Conservation (phyloP, 2,329 filamentous ascomycete species). For the Ophiostoma angusticollis region DNA sequence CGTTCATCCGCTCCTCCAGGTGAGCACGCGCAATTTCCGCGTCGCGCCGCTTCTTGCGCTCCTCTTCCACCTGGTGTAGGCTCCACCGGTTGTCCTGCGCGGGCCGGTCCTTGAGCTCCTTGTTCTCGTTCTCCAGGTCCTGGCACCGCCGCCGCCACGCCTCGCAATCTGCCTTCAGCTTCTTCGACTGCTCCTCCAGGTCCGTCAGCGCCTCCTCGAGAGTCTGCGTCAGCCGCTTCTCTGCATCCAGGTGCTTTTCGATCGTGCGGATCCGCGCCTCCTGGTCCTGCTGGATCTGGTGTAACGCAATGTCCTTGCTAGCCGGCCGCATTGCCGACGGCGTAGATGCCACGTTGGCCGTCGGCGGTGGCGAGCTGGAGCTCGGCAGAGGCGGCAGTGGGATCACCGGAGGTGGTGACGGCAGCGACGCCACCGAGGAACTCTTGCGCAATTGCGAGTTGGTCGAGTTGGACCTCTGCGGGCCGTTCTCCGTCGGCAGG, state of each 20-base stretch:
- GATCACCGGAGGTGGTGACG: slow-evolving; percentile 88
- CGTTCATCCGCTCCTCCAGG: slow-evolving; percentile 89
- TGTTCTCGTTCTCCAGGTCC: slow-evolving; percentile 60
- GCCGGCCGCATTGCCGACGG: slow-evolving; percentile 53
- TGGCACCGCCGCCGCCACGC: slow-evolving; percentile 77
- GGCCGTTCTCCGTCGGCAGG: slow-evolving; percentile 19
- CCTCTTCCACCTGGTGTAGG: slow-evolving; percentile 88
- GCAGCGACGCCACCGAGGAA: slow-evolving; percentile 66
- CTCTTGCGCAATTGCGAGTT: slow-evolving; percentile 71
- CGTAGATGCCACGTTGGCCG: slow-evolving; percentile 31
- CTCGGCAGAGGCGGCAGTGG: slow-evolving; percentile 83
- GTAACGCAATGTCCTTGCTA: slow-evolving; percentile 66
- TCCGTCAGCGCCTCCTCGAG: slow-evolving; percentile 93
- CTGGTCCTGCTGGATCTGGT: slow-evolving; percentile 84
- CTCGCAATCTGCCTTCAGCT: slow-evolving; percentile 82
- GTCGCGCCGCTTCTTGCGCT: slow-evolving; percentile 80
- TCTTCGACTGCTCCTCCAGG: slow-evolving; percentile 81
- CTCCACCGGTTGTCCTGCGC: slow-evolving; percentile 49
- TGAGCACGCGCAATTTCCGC: slow-evolving; percentile 81
- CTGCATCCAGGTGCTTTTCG: slow-evolving; percentile 89
- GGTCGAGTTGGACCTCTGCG: slow-evolving; percentile 47
- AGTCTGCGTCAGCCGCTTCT: slow-evolving; percentile 91
- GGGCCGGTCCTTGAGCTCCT: slow-evolving; percentile 46
- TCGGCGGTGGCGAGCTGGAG: slow-evolving; percentile 35
- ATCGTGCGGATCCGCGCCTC: slow-evolving; percentile 90